Evolutionary conservation across 2,329 filamentous ascomycete genomes (phyloP).

Genomic region (Colletotrichum zoysiae): DNA sequence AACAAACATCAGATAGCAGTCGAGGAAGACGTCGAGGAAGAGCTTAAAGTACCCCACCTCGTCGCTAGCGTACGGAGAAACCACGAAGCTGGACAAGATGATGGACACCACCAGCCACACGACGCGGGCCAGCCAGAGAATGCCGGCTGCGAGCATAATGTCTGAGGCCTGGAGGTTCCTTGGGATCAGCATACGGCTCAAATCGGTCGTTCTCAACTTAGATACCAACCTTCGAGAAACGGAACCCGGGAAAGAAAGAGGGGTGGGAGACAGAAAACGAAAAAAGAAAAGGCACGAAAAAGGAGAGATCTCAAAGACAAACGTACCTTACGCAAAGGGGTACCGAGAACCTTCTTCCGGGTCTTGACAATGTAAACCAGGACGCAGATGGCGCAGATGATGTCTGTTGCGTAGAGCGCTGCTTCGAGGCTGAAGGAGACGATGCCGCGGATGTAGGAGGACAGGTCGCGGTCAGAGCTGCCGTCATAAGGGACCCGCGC

Average conservation of each 20-base stretch:
- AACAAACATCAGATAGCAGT: constrained; percentile 45
- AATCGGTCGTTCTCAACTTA: no score
- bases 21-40: constrained; percentile 46
- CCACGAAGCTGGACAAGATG: background rate
- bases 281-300: no score
- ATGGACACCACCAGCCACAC: background rate
- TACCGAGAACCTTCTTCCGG: constrained; percentile 24
- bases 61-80: accelerated
- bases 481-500: background rate
- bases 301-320: background rate
- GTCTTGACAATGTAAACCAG: constrained; percentile 25
- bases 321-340: constrained; percentile 27
- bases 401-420: background rate
- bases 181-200: background rate
- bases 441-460: no score
- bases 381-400: constrained; percentile 15
- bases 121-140: background rate
- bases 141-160: background rate
- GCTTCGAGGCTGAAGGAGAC: background rate
- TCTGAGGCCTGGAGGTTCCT: background rate
- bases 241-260: background rate
- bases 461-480: background rate
- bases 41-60: constrained; percentile 7
- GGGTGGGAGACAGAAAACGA: background rate
- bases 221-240: constrained; percentile 29